Evolutionary conservation across 2,329 filamentous ascomycete genomes (phyloP), one percentile per base, ranked within the genome.

Genomic region (Aspergillus transmontanensis): DNA sequence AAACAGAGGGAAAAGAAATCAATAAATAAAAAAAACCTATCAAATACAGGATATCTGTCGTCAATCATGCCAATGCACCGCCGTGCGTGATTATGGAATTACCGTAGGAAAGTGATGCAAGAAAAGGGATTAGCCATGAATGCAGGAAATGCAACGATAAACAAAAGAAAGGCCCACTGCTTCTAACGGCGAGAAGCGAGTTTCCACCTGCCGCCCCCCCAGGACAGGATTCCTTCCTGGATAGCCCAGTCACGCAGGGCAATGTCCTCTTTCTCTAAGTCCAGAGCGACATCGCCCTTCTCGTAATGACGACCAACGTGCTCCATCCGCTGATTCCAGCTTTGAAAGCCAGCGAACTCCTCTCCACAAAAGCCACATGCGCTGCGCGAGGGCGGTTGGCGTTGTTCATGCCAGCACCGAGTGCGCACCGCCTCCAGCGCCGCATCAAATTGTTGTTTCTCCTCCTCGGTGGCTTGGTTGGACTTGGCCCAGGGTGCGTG

Each of bases 401-500:
- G 87, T 1, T 90, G 83, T n/a, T 79, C 79, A 16, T 83, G 80
- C 69, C 86, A 81, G 67, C 92, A 93, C 3, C 83, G 79, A 10
- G 77, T 72, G 67, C 90, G 87, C 55, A 90, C 81, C 2, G 73
- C 67, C 23, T 85, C 82, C 10, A 93, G 80, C 14, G 82, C 81
- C 6, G 81, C 80, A 56, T 90, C 86, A 56, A 80, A 80, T 1
- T 64, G 67, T 1, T 74, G 67, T 61, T 76, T 69, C 64, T 80
- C 75, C 46, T 69, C 70, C 64, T 72, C 67, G 55, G 69, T 65
- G 60, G 71, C 69, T 2, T 58, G 60, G 10, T 11, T 85, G 78
- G 71, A 86, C 84, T 72, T 87, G 2, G 76, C 66, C 88, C 83
- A 76, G 0, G 86, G 85, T 0, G 86, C 82, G 74, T 97, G 94